Percentiles rank a stretch among this genome's conserved stretches.
Evolutionary conservation across 106 monocot genomes (phyloP).

Genomic region (Acorus gramineus): DNA sequence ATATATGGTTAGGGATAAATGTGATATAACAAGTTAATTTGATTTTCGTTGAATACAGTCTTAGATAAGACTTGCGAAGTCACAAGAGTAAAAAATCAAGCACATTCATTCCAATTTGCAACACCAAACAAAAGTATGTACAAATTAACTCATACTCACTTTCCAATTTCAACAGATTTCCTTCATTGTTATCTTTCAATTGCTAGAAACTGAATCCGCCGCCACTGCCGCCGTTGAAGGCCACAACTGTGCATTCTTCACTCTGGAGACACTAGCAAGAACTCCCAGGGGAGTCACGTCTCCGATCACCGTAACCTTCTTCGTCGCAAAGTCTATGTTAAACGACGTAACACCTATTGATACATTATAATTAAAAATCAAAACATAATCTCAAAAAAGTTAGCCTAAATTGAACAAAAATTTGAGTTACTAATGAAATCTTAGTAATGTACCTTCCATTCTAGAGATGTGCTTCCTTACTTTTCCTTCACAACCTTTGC

Average conservation of each 20-base stretch:
- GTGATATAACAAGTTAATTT: no score
- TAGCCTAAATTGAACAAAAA: background rate
- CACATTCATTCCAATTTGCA: no score
- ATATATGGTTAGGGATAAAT: no score
- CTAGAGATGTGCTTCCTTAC: conserved; percentile 50
- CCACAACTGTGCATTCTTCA: conserved; percentile 62
- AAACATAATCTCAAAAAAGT: background rate
- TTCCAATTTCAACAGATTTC: no score
- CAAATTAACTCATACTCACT: no score
- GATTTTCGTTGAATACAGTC: no score
- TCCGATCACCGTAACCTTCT: conserved; percentile 64
- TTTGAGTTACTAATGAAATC: background rate
- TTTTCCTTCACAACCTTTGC: conserved; percentile 74
- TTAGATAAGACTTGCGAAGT: no score
- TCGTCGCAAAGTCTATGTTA: conserved; percentile 39
- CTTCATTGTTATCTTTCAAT: no score
- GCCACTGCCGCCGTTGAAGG: conserved; percentile 5
- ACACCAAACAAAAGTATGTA: no score
- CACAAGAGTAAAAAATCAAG: no score
- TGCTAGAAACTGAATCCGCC: no score
- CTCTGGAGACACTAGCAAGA: conserved; percentile 44
- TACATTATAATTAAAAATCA: no score
- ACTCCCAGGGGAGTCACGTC: conserved; percentile 46
- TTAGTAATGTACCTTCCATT: conserved; percentile 33
- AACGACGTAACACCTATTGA: conserved; percentile 52